Conservation (phyloP, 352 stramenopile species). For the Phytophthora capsici region DNA sequence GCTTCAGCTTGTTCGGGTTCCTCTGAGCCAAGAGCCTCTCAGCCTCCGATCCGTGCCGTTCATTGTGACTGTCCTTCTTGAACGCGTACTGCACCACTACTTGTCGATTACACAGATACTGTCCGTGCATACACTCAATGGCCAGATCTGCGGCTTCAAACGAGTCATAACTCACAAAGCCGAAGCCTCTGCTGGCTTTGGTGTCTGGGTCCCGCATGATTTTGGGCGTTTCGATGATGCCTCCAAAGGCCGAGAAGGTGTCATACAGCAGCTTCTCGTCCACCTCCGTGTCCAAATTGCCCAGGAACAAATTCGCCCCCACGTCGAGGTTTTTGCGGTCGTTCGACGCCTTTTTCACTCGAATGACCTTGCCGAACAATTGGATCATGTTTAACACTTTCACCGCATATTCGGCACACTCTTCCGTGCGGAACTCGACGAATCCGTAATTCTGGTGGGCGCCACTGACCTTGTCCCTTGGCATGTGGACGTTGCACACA, state of each 20-base stretch:
- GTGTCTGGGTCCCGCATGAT: conserved; percentile 95
- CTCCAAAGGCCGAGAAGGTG: conserved; percentile 99
- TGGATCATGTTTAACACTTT: conserved; percentile 99
- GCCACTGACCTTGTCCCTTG: conserved; percentile 97
- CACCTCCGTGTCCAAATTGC: conserved; percentile 96
- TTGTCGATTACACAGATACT: conserved; percentile 98
- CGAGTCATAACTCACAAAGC: conserved; percentile 97
- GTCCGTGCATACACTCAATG: conserved; percentile 99
- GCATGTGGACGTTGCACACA: conserved; percentile 99
- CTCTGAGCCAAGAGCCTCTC: conserved; percentile 86
- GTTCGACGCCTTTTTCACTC: conserved; percentile 96
- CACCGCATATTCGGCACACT: conserved; percentile 98
- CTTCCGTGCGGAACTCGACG: conserved; percentile 97
- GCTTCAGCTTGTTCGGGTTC: conserved; percentile 84
- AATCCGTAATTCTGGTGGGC: conserved; percentile 98
- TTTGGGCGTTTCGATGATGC: conserved; percentile 96
- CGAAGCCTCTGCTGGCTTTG: conserved; percentile 94
- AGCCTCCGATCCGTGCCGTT: conserved; percentile 92
- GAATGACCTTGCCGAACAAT: conserved; percentile 96
- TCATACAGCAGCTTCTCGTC: conserved; percentile 99
- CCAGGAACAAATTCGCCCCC: conserved; percentile 99
- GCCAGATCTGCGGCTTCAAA: conserved; percentile 98
- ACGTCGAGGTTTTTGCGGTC: conserved; percentile 97
- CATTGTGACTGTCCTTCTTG: conserved; percentile 96
- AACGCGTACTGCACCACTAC: conserved; percentile 99